phyloP scores from a whole-genome alignment of 176 grass and related monocot species.

The Melocanna baccifera region DNA sequence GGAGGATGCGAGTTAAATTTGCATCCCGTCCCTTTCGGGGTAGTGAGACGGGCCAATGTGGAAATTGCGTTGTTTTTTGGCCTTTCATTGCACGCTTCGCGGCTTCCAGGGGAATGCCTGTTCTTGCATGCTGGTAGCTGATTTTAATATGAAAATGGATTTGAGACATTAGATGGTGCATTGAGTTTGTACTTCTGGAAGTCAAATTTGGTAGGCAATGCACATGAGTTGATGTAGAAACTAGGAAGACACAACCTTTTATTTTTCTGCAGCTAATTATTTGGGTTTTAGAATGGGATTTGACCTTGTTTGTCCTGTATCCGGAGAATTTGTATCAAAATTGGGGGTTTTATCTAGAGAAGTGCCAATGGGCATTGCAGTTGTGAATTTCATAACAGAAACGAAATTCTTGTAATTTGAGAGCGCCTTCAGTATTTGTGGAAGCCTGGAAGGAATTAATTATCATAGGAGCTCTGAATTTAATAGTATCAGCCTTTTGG shows the following conservation, averaged over 20 bases:
- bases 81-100: background rate
- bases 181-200: background rate
- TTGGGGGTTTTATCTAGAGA: background rate
- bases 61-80: background rate
- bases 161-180: background rate
- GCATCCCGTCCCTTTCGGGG: background rate
- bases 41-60: background rate
- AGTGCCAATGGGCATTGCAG: background rate
- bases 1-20: background rate
- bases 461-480: background rate
- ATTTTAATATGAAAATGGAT: background rate
- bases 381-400: background rate
- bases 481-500: background rate
- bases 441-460: background rate
- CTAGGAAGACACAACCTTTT: background rate
- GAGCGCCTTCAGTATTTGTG: background rate
- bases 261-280: constrained; percentile 1
- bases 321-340: background rate
- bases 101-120: background rate
- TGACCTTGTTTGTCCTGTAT: background rate
- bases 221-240: background rate
- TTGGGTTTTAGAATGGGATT: background rate
- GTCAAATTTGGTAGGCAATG: background rate
- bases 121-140: background rate
- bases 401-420: background rate